Percentiles rank a stretch among this genome's conserved stretches.
Conservation (phyloP, 768 basidiomycete genomes). For the Boletales sp. region DNA sequence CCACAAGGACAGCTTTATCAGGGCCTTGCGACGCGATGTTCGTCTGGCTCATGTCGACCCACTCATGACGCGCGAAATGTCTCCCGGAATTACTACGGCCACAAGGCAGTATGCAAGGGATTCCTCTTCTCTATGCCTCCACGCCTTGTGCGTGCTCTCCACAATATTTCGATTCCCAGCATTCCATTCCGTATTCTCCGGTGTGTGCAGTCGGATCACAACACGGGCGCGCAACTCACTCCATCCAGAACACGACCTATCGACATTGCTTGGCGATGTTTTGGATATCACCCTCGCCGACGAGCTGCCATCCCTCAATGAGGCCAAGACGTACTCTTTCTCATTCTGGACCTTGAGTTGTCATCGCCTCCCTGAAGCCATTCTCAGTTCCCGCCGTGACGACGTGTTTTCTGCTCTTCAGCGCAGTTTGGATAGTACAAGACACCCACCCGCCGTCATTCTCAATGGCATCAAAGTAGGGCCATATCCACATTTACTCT, state of each 20-base stretch:
- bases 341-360: constrained; percentile 48
- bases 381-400: constrained; percentile 32
- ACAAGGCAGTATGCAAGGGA: constrained; percentile 40
- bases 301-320: constrained; percentile 35
- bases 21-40: constrained; percentile 52
- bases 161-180: constrained; percentile 47
- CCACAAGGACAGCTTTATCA: constrained; percentile 33
- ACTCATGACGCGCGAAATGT: background rate
- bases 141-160: constrained; percentile 50
- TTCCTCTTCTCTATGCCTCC: constrained; percentile 45
- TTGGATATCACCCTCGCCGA: constrained; percentile 39
- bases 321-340: constrained; percentile 43
- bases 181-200: constrained; percentile 43
- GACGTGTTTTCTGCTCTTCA: constrained; percentile 36
- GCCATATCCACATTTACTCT: background rate
- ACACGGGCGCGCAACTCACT: background rate
- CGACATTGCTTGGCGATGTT: constrained; percentile 41
- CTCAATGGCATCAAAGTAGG: constrained; percentile 31
- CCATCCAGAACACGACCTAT: constrained; percentile 41
- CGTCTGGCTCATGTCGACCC: constrained; percentile 38
- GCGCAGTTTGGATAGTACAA: constrained; percentile 32
- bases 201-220: constrained; percentile 35
- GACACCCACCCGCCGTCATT: constrained; percentile 9
- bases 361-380: constrained; percentile 43
- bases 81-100: constrained; percentile 25